These are phyloP conservation scores for Penicillium waksmanii DNA, from an alignment of 495 filamentous ascomycete genomes.

Conservation along the genomic window DNA sequence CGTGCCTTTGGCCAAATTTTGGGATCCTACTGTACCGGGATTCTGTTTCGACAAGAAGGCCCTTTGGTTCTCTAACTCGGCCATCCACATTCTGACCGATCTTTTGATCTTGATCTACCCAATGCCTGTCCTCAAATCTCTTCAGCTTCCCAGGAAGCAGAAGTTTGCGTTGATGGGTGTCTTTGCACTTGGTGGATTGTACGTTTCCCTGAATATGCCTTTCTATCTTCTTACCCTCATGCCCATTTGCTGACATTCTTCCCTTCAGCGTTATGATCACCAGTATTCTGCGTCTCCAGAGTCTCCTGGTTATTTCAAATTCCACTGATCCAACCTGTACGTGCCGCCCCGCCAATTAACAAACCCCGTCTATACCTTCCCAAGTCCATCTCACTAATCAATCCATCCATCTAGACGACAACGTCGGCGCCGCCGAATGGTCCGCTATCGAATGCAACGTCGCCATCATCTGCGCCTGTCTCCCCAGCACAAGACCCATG, in stretches of 20 bases:
- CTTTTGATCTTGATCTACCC: slow-evolving; percentile 51
- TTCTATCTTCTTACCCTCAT: background rate
- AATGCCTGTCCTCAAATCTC: slow-evolving; percentile 47
- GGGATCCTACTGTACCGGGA: slow-evolving; percentile 32
- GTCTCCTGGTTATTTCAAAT: slow-evolving; percentile 46
- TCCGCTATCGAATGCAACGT: slow-evolving; percentile 60
- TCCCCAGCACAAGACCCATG: slow-evolving; percentile 58
- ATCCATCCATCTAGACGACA: slow-evolving; percentile 42
- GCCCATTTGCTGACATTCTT: background rate
- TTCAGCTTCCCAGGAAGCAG: slow-evolving; percentile 48
- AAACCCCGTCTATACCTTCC: background rate
- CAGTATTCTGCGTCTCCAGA: slow-evolving; percentile 56
- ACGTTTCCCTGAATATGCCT: slow-evolving; percentile 17
- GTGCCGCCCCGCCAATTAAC: background rate
- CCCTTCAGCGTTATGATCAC: slow-evolving; percentile 53
- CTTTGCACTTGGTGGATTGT: slow-evolving; percentile 54
- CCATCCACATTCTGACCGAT: slow-evolving; percentile 52
- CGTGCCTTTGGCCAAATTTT: slow-evolving; percentile 40
- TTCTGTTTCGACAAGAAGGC: slow-evolving; percentile 40
- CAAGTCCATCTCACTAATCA: slow-evolving; percentile 8
- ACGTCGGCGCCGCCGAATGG: slow-evolving; percentile 59
- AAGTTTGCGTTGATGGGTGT: slow-evolving; percentile 50
- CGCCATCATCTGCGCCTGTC: slow-evolving; percentile 59
- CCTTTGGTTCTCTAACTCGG: slow-evolving; percentile 45
- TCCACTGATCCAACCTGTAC: slow-evolving; percentile 53